Base-by-base conservation (phyloP, 2,329 filamentous ascomycete genomes). In the Penicillium sp. region DNA sequence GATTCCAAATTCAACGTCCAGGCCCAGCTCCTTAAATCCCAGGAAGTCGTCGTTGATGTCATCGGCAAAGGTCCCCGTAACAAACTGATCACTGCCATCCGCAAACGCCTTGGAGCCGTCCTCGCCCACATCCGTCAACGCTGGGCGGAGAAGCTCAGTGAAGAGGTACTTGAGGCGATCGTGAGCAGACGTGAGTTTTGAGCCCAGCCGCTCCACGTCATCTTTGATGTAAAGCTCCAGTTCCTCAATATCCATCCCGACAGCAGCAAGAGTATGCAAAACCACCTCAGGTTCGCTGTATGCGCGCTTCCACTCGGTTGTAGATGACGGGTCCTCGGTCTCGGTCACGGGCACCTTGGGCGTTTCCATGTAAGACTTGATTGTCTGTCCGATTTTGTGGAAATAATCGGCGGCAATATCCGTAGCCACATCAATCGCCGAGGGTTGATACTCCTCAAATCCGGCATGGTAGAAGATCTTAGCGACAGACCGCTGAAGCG, bases 1-100 rank as follows among this genome's bases (percentile, higher is more conserved):
- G 52, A 93, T 78, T 13, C 90, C 90, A 65, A 97, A 86, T 66
- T 98, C 93, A 59, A 84, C 85, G 62, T 95, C 90, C 49, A 98
- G 79, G 38, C 93, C 93, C 39, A 98, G 81, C 51, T 95, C 90
- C 65, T 90, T 90, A 80, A 98, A 97, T 27, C 93, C 93, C 63
- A 98, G 98, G 79, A 96, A 98, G 72, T 98, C 93, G 74, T 98
- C 93, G 52, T 90, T 91, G 9, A 98, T 86, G 59, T 98, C 93
- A 66, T 96, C 93, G 0, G 93, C 93, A 66, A 98, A 98, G 68
- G 98, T 93, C 52, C 93, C 93, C 39, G 88, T 89, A 41, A 96
- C 84, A 59, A 97, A 98, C 65, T 97, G 93, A 55, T 98, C 93
- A 68, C 90, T 95, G 55, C 90, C 91, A 61, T 98, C 93, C 53